Conservation (phyloP, 805 yeast species). For the Soucietia sequanensis region DNA sequence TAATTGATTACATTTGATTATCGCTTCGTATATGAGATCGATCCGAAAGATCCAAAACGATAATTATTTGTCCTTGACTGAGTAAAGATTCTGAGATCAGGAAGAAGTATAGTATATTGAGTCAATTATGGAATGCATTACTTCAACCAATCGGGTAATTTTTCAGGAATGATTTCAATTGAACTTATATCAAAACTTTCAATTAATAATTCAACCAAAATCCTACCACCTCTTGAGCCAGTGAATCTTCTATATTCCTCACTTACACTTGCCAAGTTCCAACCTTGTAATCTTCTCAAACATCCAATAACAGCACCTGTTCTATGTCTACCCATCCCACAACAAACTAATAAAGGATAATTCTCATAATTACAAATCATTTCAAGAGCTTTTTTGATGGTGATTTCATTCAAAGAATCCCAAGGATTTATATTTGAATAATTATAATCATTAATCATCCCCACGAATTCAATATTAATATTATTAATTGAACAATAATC, state of each 20-base stretch:
- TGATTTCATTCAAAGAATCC: slow-evolving; percentile 87
- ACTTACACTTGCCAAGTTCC: slow-evolving; percentile 89
- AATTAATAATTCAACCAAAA: slow-evolving; percentile 83
- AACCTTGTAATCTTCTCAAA: slow-evolving; percentile 86
- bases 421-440: slow-evolving; percentile 75
- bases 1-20: no score
- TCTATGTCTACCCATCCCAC: slow-evolving; percentile 98
- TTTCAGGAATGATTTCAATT: slow-evolving; percentile 31
- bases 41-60: no score
- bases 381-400: slow-evolving; percentile 76
- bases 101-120: no score
- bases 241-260: slow-evolving; percentile 95
- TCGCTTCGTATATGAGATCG: no score
- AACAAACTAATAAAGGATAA: slow-evolving; percentile 87
- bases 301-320: slow-evolving; percentile 98
- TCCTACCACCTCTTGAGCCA: slow-evolving; percentile 89
- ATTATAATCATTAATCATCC: slow-evolving; percentile 65
- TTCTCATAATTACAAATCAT: slow-evolving; percentile 68
- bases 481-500: slow-evolving; percentile 74
- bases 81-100: no score
- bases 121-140: no score
- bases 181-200: slow-evolving; percentile 51
- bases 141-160: slow-evolving; percentile 31
- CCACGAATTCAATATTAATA: slow-evolving; percentile 79
- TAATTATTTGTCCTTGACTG: no score